These are phyloP conservation scores for Sporothrix phasma DNA, from an alignment of 2,329 filamentous ascomycete species.

Conservation along the genomic window DNA sequence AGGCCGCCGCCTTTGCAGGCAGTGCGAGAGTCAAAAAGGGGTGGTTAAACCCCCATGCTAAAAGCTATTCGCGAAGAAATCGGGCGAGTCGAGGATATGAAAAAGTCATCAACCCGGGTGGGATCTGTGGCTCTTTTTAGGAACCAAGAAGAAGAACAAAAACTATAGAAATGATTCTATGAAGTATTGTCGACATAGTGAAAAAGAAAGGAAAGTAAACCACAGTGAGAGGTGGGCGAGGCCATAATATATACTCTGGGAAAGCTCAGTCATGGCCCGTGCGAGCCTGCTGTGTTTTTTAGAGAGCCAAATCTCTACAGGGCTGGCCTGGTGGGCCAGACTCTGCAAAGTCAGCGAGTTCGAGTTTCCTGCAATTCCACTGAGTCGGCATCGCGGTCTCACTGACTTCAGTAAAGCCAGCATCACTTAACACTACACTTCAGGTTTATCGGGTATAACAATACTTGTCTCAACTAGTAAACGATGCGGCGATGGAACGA, in stretches of 20 bases:
- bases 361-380: too few relatives aligned
- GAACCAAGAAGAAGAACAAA: slow-evolving; percentile 86
- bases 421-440: too few relatives aligned
- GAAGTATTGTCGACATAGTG: slow-evolving; percentile 54
- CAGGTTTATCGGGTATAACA: too few relatives aligned
- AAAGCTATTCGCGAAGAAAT: slow-evolving; percentile 14
- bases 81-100: slow-evolving; percentile 58
- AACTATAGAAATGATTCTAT: slow-evolving; percentile 99
- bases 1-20: slow-evolving; percentile 52
- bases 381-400: too few relatives aligned
- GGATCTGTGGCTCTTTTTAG: slow-evolving; percentile 86
- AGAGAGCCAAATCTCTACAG: too few relatives aligned
- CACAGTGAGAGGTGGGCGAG: slow-evolving; percentile 22
- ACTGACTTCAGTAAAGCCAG: too few relatives aligned
- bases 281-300: too few relatives aligned
- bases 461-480: too few relatives aligned
- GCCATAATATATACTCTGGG: slow-evolving; percentile 33
- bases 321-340: too few relatives aligned
- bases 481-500: too few relatives aligned
- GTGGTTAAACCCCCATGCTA: slow-evolving; percentile 1
- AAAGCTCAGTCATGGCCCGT: slow-evolving; percentile 8
- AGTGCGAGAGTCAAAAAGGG: slow-evolving; percentile 62
- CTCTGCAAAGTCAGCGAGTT: too few relatives aligned
- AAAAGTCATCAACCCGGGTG: slow-evolving; percentile 91
- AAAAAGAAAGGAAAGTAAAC: slow-evolving; percentile 36